phyloP scores from a whole-genome alignment of 345 rosid genomes.

The Heritiera littoralis region DNA sequence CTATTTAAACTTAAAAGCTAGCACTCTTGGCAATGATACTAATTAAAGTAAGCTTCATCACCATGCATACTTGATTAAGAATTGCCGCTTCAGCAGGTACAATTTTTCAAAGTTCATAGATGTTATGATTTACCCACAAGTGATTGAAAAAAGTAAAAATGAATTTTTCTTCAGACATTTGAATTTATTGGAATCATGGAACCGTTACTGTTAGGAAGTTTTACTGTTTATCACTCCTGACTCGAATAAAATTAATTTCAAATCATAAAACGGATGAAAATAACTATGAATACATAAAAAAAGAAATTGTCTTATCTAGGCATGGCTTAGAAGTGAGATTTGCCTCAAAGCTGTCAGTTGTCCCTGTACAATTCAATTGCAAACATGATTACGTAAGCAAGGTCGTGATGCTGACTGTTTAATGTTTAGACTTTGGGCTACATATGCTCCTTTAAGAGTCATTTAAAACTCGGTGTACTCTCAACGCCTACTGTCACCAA shows the following conservation, averaged over 20 bases:
- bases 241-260: too few relatives aligned
- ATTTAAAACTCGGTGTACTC: conserved; percentile 7
- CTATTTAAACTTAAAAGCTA: neutral
- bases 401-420: neutral
- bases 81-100: neutral
- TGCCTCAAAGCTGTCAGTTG: neutral
- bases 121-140: neutral
- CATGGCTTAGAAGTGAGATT: neutral
- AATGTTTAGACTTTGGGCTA: neutral
- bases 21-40: neutral
- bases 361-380: neutral
- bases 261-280: too few relatives aligned
- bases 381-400: neutral
- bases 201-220: too few relatives aligned
- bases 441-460: neutral
- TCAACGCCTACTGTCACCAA: neutral
- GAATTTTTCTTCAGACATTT: too few relatives aligned
- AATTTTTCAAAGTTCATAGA: neutral
- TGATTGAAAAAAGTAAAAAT: too few relatives aligned
- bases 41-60: neutral
- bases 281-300: too few relatives aligned
- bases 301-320: neutral
- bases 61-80: neutral
- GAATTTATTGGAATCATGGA: too few relatives aligned
- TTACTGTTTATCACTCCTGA: too few relatives aligned